A percentile compares a stretch with the other conserved stretches of the same genome.
Evolutionary conservation across 768 basidiomycete genomes (phyloP).

Genomic region (Cystofilobasidium macerans): DNA sequence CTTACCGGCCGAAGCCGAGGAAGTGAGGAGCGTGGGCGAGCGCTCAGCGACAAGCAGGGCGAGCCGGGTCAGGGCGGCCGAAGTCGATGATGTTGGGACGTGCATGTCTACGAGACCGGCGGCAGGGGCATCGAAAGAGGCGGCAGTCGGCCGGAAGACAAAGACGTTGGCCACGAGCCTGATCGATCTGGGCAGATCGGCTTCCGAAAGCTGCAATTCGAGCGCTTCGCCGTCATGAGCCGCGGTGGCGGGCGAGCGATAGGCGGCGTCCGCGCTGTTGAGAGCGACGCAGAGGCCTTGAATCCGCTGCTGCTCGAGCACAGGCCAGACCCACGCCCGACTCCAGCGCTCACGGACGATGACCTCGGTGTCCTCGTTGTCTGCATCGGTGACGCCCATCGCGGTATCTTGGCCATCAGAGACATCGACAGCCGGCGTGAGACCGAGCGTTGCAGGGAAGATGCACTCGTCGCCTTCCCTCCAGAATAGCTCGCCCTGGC

Average conservation of each 20-base stretch:
- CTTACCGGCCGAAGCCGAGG: conserved; percentile 80
- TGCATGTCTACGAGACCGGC: conserved; percentile 22
- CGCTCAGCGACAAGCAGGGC: conserved; percentile 56
- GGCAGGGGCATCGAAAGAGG: conserved; percentile 21
- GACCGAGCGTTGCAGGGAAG: conserved; percentile 10
- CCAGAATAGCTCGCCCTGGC: conserved; percentile 49
- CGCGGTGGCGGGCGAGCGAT: conserved; percentile 5
- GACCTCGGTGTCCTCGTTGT: conserved; percentile 16
- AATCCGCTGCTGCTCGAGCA: conserved; percentile 56
- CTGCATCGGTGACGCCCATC: background rate
- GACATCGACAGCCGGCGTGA: no score
- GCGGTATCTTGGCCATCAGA: background rate
- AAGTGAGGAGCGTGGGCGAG: conserved; percentile 69
- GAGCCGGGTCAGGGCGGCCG: conserved; percentile 51
- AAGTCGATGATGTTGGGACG: conserved; percentile 56
- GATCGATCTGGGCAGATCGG: conserved; percentile 55
- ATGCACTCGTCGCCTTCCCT: conserved; percentile 36
- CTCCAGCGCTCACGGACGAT: conserved; percentile 36
- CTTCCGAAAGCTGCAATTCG: conserved; percentile 44
- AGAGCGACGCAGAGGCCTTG: conserved; percentile 36
- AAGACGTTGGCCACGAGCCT: conserved; percentile 44
- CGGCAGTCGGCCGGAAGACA: conserved; percentile 36
- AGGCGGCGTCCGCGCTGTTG: conserved; percentile 44
- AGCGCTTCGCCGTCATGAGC: conserved; percentile 34
- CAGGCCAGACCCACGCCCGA: conserved; percentile 75